Evolutionary conservation across 768 basidiomycete genomes (phyloP).

Genomic region (Agrocybe chaxingu): DNA sequence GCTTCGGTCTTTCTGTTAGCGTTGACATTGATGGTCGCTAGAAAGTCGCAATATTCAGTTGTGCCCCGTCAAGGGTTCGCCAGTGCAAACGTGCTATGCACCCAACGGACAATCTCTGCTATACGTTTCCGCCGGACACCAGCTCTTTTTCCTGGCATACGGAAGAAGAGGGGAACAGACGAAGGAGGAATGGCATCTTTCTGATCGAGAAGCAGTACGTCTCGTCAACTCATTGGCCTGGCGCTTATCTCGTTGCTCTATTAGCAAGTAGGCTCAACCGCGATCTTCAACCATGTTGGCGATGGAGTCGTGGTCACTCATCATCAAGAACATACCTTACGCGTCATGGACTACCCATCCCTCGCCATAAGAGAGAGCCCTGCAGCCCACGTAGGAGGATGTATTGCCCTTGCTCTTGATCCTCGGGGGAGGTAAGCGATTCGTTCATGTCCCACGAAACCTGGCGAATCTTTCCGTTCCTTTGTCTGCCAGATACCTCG

Average conservation of each 20-base stretch:
- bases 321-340: conserved; percentile 60
- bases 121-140: conserved; percentile 58
- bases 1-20: neutral
- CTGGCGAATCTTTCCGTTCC: conserved; percentile 1
- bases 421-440: conserved; percentile 64
- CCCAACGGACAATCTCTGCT: conserved; percentile 69
- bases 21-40: conserved; percentile 22
- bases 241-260: conserved; percentile 13
- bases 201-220: conserved; percentile 48
- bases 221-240: conserved; percentile 1
- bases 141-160: conserved; percentile 58
- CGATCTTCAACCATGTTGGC: conserved; percentile 73
- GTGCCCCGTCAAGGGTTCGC: conserved; percentile 53
- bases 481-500: conserved; percentile 54
- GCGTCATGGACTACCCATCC: conserved; percentile 68
- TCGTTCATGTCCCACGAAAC: neutral
- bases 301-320: conserved; percentile 69
- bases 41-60: conserved; percentile 72
- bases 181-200: conserved; percentile 44
- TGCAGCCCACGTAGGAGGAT: conserved; percentile 80
- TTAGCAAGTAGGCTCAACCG: conserved; percentile 55
- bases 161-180: conserved; percentile 50
- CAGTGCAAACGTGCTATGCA: conserved; percentile 65
- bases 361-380: conserved; percentile 55
- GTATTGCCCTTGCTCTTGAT: conserved; percentile 71